Percentiles rank a stretch among this genome's conserved stretches.
phyloP scores from a whole-genome alignment of 495 filamentous ascomycete genomes.

The Aspergillus heteromorphus region DNA sequence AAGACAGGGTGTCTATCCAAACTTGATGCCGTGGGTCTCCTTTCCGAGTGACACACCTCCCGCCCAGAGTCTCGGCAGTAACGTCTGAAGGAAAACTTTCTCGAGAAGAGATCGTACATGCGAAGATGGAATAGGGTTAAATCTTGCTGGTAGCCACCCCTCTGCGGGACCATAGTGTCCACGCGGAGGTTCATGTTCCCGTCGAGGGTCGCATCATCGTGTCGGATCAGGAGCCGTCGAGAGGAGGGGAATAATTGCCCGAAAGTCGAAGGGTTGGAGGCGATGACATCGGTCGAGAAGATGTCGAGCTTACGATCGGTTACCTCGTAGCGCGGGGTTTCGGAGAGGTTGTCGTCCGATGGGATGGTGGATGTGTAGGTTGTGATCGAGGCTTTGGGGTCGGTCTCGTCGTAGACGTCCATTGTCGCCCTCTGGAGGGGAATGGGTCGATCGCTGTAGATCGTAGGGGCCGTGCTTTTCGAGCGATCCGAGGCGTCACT shows the following conservation, averaged over 20 bases:
- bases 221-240: slow-evolving; percentile 72
- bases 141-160: slow-evolving; percentile 52
- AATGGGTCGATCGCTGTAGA: slow-evolving; percentile 54
- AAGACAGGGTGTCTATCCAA: slow-evolving; percentile 48
- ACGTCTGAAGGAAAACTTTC: slow-evolving; percentile 85
- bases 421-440: slow-evolving; percentile 34
- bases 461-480: slow-evolving; percentile 63
- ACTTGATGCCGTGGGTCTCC: slow-evolving; percentile 57
- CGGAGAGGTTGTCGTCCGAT: slow-evolving; percentile 55
- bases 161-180: slow-evolving; percentile 62
- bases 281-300: slow-evolving; percentile 56
- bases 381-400: slow-evolving; percentile 62
- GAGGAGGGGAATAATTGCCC: slow-evolving; percentile 81
- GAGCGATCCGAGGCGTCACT: slow-evolving; percentile 62
- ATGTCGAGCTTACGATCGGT: slow-evolving; percentile 57
- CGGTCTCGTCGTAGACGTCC: slow-evolving; percentile 36
- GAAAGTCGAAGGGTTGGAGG: slow-evolving; percentile 79
- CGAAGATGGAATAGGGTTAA: slow-evolving; percentile 90
- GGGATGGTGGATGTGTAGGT: slow-evolving; percentile 73
- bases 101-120: slow-evolving; percentile 84
- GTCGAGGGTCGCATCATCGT: slow-evolving; percentile 87
- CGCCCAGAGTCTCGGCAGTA: slow-evolving; percentile 92
- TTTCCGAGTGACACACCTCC: slow-evolving; percentile 81
- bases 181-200: slow-evolving; percentile 97
- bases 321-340: slow-evolving; percentile 55